Conservation (phyloP, 2,329 filamentous ascomycete species). For the Phyllosticta citriasiana region DNA sequence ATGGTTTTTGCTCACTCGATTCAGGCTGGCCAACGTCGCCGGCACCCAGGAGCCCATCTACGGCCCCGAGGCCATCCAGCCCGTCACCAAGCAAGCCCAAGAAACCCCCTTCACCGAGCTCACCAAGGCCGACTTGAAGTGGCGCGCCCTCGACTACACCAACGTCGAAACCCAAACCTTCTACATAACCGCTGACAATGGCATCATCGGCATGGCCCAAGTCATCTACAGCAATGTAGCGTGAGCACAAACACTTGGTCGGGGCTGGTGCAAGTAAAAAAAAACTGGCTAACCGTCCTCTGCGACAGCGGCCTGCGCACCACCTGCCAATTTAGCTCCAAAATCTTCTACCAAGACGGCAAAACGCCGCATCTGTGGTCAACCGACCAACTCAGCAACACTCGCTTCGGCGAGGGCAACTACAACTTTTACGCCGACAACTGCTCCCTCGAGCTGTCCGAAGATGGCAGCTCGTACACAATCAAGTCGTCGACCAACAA, state of each 20-base stretch:
- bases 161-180: conserved; percentile 92
- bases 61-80: conserved; percentile 75
- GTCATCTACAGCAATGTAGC: conserved; percentile 96
- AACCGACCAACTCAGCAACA: conserved; percentile 66
- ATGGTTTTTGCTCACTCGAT: conserved; percentile 9
- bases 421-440: conserved; percentile 78
- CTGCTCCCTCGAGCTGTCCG: conserved; percentile 74
- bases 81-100: conserved; percentile 72
- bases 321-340: conserved; percentile 88
- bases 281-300: conserved; percentile 14
- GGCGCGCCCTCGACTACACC: conserved; percentile 71
- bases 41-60: conserved; percentile 96
- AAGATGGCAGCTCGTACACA: conserved; percentile 70
- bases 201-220: conserved; percentile 69
- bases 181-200: conserved; percentile 74
- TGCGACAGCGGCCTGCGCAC: conserved; percentile 67
- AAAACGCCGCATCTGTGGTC: conserved; percentile 73
- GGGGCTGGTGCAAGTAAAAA: neutral
- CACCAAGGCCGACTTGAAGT: conserved; percentile 68
- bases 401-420: conserved; percentile 76
- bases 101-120: conserved; percentile 72
- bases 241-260: conserved; percentile 44
- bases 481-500: conserved; percentile 87
- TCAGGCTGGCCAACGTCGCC: conserved; percentile 62
- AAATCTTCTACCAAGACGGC: conserved; percentile 71